These are phyloP conservation scores for Lachnellula subtilissima DNA, from an alignment of 2,329 filamentous ascomycete genomes.

Conservation along the genomic window DNA sequence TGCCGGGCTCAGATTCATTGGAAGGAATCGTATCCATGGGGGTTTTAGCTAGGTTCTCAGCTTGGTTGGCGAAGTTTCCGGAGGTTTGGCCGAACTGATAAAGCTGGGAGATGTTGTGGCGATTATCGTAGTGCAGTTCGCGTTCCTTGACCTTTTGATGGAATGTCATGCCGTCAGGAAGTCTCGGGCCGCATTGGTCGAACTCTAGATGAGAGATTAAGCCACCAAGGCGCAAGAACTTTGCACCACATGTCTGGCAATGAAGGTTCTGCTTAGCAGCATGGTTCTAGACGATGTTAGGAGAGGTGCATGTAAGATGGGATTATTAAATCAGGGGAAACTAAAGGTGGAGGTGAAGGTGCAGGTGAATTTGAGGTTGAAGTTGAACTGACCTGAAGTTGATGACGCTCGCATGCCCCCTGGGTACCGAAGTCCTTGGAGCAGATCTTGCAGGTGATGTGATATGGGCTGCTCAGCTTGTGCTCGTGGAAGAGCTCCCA, in stretches of 20 bases:
- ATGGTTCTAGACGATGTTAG: neutral
- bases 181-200: neutral
- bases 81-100: neutral
- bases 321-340: neutral
- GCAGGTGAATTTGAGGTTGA: too few relatives aligned
- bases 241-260: neutral
- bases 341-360: too few relatives aligned
- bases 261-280: neutral
- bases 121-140: neutral
- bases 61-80: neutral
- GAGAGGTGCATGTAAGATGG: neutral
- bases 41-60: neutral
- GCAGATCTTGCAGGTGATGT: slow-evolving; percentile 12
- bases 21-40: too few relatives aligned
- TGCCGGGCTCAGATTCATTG: neutral
- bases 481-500: slow-evolving; percentile 10
- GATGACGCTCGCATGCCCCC: slow-evolving; percentile 10
- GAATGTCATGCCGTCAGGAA: neutral
- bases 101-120: neutral
- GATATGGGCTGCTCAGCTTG: slow-evolving; percentile 3
- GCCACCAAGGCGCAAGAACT: neutral
- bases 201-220: neutral
- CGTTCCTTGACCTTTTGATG: neutral
- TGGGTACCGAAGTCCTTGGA: slow-evolving; percentile 14
- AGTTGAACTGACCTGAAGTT: neutral